Evolutionary conservation across 108 stramenopile species (phyloP), one percentile per base, ranked within the genome.

Genomic region (Cylindrotheca fusiformis): DNA sequence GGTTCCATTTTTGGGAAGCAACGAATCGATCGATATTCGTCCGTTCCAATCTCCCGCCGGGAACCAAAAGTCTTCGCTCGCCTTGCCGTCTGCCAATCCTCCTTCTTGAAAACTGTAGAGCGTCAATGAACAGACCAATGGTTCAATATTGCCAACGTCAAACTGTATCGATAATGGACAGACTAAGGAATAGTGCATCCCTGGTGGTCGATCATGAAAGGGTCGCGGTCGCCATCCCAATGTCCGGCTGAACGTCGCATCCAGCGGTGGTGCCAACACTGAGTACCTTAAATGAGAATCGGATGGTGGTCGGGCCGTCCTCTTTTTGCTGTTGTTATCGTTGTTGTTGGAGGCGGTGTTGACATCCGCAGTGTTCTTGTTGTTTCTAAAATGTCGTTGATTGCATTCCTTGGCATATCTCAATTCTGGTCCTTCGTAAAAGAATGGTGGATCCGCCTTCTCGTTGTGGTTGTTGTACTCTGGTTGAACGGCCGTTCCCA

Each of bases 41-140:
- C 59, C 72, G 14, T 69, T 65, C 89, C 89, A 90, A 55, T 90
- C 64, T 12, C 93, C 93, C 0, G 87, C 87, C 1, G 89, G 89
- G 65, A 90, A 94, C 55, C 75, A 83, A 65, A 90, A 94, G 44
- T 90, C 89, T 51, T 94, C 89, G 50, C 82, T 89, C 29, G 85
- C 67, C 58, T 94, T 94, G 4, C 87, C 87, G 55, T 53, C 33
- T 26, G 73, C 32, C 32, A 32, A 27, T 3, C 30, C 54, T 2
- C 3, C 23, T 18, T 5, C 41, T 52, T 48, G 17, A 8, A 90
- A 52, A 31, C 55, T 54, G 57, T 93, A 93, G 21, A 90, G 61
- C 25, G 87, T 55, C 60, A 93, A 55, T 3, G 79, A 83, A 68
- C 92, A 85, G 25, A 88, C 80, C 14, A 85, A 64, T 17, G 88